Evolutionary conservation across 148 eudicot species (phyloP).

Genomic region (Silene conica): DNA sequence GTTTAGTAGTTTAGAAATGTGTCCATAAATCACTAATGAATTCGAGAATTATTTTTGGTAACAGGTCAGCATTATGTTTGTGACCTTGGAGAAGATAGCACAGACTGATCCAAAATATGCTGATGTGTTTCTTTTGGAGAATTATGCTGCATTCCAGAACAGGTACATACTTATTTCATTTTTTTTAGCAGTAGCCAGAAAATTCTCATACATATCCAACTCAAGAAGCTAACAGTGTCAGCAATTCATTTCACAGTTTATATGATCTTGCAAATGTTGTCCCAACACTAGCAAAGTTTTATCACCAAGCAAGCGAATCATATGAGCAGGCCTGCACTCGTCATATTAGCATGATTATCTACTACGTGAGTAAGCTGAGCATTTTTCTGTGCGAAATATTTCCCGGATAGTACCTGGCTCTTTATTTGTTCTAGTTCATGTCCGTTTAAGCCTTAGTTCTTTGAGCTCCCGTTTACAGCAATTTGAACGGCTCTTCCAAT

Average conservation of each 20-base stretch:
- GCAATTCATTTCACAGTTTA: slow-evolving; percentile 49
- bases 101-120: slow-evolving; percentile 76
- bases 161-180: slow-evolving; percentile 45
- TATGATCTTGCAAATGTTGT: slow-evolving; percentile 96
- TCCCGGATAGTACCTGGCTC: background rate
- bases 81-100: slow-evolving; percentile 86
- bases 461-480: slow-evolving; percentile 48
- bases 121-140: slow-evolving; percentile 83
- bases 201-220: background rate
- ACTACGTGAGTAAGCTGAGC: slow-evolving; percentile 39
- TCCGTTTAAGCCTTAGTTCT: background rate
- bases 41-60: slow-evolving; percentile 13
- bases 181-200: background rate
- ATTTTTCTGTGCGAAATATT: background rate
- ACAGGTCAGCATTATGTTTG: slow-evolving; percentile 90
- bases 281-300: slow-evolving; percentile 83
- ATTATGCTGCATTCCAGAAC: slow-evolving; percentile 97
- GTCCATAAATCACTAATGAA: background rate
- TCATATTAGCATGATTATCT: slow-evolving; percentile 77
- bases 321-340: slow-evolving; percentile 95
- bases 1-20: background rate
- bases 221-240: slow-evolving; percentile 14
- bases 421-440: slow-evolving; percentile 3
- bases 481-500: slow-evolving; percentile 92
- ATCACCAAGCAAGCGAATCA: slow-evolving; percentile 96